Conservation (phyloP, 441 rosid species). For the Lepidium campestre region DNA sequence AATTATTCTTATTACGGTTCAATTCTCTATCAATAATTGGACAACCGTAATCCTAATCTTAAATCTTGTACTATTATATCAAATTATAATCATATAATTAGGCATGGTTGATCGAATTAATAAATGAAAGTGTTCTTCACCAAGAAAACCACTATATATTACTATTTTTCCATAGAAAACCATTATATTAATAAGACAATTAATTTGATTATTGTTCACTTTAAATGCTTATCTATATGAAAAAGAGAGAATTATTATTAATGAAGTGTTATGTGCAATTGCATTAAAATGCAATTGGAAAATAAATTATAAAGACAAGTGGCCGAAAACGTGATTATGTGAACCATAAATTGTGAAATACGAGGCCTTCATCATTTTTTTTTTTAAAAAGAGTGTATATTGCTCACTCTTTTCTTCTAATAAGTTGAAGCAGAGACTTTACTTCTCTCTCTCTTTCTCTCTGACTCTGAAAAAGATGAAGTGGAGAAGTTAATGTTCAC, state of each 20-base stretch:
- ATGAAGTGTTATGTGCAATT: no score
- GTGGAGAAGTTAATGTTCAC: conserved; percentile 41
- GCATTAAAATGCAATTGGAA: background rate
- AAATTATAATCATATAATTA: background rate
- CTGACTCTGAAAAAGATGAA: conserved; percentile 52
- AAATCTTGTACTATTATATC: background rate
- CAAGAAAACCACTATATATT: conserved; percentile 4
- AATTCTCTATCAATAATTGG: background rate
- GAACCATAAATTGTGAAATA: conserved; percentile 7
- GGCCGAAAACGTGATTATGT: conserved; percentile 22
- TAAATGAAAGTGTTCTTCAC: background rate
- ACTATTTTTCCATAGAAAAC: background rate
- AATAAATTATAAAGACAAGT: background rate
- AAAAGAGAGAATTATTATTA: no score
- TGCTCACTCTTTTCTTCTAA: background rate
- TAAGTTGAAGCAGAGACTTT: conserved; percentile 19
- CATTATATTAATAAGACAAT: background rate
- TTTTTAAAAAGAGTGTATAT: no score
- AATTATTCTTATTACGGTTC: background rate
- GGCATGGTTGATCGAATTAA: background rate
- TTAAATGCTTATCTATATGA: background rate
- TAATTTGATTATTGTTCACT: background rate
- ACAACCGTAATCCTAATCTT: background rate
- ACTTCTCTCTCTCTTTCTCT: conserved; percentile 21
- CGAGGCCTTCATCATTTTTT: conserved; percentile 14